Base-by-base conservation (phyloP, 768 basidiomycete genomes). In the Tephrocybe sp. region DNA sequence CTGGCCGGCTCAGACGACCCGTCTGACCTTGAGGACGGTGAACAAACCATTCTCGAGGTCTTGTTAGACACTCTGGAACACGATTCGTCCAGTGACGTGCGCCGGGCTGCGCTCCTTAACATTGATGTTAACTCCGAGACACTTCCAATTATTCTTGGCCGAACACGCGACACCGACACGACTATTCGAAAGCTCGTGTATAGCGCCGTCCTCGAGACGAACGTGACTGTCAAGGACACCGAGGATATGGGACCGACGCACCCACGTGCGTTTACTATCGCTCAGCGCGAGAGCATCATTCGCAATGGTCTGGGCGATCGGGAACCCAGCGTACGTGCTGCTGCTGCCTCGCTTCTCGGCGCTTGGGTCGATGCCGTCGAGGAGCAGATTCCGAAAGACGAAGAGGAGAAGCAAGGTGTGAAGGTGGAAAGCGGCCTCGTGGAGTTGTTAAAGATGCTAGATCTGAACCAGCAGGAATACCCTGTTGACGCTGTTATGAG, bases 1-100 rank as follows among this genome's bases (percentile, higher is more conserved):
- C 75, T 98, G 1, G 82, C 80, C 48, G 81, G 76, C 7, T 78
- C 84, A 2, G 93, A 94, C 58, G 87, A 86, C 45, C 67, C 75
- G 1, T 68, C 71, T 2, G 84, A 87, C 20, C 60, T 77, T 5
- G 72, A 68, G 12, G 75, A 75, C 1, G 79, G 70, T n/a, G 80
- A 83, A 48, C 63, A 66, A 15, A 75, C 74, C 0, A 80, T 81
- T 34, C 70, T 76, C 6, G 80, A 86, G 6, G 73, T 83, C n/a
- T 76, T 95, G 8, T 58, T 87, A 12, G 85, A 89, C 17, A 72
- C 82, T 23, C 70, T 97, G 37, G 67, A 76, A 6, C 76, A 84
- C 58, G 96, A 97, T 62, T 73, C 86, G 1, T 84, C 90, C 9
- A 94, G 92, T 2, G 95, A 98, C 43, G 95, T 98, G 17, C 93